Conservation (phyloP, 306 rosid species). For the Psophocarpus tetragonolobus region DNA sequence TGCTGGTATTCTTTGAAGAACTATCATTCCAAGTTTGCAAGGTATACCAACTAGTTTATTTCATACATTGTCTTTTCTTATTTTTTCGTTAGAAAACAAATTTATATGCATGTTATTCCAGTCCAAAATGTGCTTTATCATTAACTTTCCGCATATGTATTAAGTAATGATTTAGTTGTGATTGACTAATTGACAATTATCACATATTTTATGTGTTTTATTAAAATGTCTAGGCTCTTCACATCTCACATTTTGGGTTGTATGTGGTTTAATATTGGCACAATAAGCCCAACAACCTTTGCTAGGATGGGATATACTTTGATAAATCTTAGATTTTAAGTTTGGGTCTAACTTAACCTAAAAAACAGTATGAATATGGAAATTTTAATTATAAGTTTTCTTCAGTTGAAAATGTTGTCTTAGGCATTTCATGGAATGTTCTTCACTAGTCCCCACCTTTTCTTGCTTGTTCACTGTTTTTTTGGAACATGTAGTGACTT, state of each 20-base stretch:
- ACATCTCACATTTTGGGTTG: constrained; percentile 1
- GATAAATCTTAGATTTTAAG: too few species aligned
- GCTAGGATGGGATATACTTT: too few species aligned
- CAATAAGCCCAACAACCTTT: too few species aligned
- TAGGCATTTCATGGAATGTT: background rate
- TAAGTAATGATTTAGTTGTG: constrained; percentile 21
- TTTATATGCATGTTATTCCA: background rate
- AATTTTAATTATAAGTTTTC: background rate
- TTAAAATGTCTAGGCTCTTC: background rate
- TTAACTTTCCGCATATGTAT: background rate
- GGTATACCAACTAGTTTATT: constrained; percentile 49
- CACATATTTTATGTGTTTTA: background rate
- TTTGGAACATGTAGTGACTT: background rate
- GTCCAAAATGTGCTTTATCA: constrained; percentile 20
- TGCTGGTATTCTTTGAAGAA: constrained; percentile 68
- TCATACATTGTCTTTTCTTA: background rate
- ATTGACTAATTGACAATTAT: background rate
- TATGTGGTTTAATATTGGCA: too few species aligned
- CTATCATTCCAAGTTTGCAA: constrained; percentile 39
- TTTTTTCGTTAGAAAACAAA: constrained; percentile 1
- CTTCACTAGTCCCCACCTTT: background rate
- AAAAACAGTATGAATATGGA: background rate
- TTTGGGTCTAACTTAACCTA: too few species aligned
- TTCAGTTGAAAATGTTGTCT: background rate
- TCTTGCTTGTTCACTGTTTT: constrained; percentile 2